Conservation (phyloP, 164 flowering plant genomes). For the Kalanchoe fedtschenkoi region DNA sequence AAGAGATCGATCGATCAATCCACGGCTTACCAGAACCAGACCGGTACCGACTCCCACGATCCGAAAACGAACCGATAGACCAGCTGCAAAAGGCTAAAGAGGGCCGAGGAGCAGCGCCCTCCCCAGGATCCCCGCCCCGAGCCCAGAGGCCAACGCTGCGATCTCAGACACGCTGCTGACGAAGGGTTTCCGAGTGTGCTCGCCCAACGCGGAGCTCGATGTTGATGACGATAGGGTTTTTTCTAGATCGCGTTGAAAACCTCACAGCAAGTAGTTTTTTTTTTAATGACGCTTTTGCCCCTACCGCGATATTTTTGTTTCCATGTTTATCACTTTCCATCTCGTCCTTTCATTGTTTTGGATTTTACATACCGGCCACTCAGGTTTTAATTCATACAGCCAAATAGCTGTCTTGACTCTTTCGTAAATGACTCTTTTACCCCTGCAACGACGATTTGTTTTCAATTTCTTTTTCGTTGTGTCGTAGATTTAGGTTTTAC, state of each 20-base stretch:
- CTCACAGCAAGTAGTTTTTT: neutral
- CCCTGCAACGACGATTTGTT: neutral
- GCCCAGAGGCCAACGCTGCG: neutral
- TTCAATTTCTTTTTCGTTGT: neutral
- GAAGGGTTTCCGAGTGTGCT: conserved; percentile 1
- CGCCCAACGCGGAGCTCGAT: neutral
- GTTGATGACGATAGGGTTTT: conserved; percentile 2
- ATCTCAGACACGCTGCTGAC: conserved; percentile 2
- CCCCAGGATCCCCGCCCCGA: neutral
- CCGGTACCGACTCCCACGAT: neutral
- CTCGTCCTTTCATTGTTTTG: no score
- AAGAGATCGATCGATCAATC: no score
- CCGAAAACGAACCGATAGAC: neutral
- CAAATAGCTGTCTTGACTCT: no score
- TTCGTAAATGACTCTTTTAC: neutral
- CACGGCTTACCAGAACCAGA: conserved; percentile 1
- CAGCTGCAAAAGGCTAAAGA: neutral
- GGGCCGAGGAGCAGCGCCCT: neutral
- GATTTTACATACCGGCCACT: no score
- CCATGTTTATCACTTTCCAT: no score
- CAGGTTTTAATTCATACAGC: no score
- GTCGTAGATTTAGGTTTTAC: no score
- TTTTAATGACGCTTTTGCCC: neutral
- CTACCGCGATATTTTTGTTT: no score
- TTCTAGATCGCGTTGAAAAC: neutral